Base-by-base conservation (phyloP, 1,284 basidiomycete species). In the Cryptococcus sp. region DNA sequence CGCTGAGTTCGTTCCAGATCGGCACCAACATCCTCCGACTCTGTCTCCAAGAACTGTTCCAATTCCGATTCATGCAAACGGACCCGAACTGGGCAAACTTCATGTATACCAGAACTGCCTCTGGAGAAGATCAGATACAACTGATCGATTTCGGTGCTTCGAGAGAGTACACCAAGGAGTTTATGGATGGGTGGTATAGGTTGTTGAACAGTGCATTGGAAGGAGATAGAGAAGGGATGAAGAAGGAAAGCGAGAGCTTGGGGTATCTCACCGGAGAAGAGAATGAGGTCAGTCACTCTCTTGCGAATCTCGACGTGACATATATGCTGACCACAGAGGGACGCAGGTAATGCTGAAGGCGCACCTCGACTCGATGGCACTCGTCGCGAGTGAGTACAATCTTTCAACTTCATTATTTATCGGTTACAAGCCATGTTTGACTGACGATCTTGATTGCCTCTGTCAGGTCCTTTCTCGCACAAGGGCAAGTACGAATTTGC, bases 61-160 rank as follows among this genome's bases (percentile, higher is more conserved):
- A 87, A 58, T 96, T 94, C 80, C 82, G 90, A 23, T 80, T 89
- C 47, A 98, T 99, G 96, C 96, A 99, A 78, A 99, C 95, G 0
- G 95, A 99, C 76, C 95, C 96, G 1, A 99, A 99, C 73, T 98
- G 91, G 90, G 91, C 90, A 22, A 99, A 98, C 77, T 99, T 99
- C 80, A 80, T 99, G 26, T 98, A 89, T 86, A 72, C 63, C 10
- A n/a, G 22, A 19, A 23, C 46, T 13, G n/a, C 46, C 6, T 48
- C 38, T 0, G 44, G 38, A n/a, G 6, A 41, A 26, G 63, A 57
- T 63, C 89, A 65, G 85, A 82, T 98, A 51, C 90, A 93, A 68
- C 81, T 99, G 20, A 91, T 99, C 58, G 95, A 99, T 78, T 98
- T 99, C 68, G 96, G 95, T 23, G 95, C 96, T 3, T 92, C 91